Base-by-base conservation (phyloP, 495 filamentous ascomycete genomes). In the Penicillium maclennaniae region DNA sequence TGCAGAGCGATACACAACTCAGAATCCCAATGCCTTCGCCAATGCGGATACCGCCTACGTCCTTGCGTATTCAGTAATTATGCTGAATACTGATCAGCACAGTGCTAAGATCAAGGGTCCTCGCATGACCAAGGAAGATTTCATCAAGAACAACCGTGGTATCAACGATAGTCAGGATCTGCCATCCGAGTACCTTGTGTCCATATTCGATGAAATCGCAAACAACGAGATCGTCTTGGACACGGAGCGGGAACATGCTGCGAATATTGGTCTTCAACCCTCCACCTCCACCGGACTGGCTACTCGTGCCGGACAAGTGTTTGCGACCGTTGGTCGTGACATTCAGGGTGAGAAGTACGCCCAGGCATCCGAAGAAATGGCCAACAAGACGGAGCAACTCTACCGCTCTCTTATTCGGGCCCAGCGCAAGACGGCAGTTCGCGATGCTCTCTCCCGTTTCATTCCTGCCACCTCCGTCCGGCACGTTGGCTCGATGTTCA, bases 21-120 rank as follows among this genome's bases (percentile, higher is more conserved):
- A 91, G 26, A 99, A 99, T 58, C 93, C 93, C 1, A 95, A 96
- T 63, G 92, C 93, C 5, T 99, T 96, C 65, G 93, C 93, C 16
- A 99, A 97, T 66, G 93, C 93, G 4, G 93, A 99, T 62, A 99
- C 93, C 0, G 92, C 93, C 7, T 99, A 99, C 61, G 88, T 97
- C 23, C 78, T 99, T 9, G 83, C 92, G 0, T 99, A 99, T 67
- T 96, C 91, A 0, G 95, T 97, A 43, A 96, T 99, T 54, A 73
- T 99, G 83, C 77, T 99, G 19, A 99, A 99, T 65, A 97, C 92
- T 0, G 93, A 99, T 73, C 82, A 89, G 56, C 95, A 99, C 70
- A 97, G 92, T 64, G 73, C 67, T 45, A 96, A 96, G 64, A 75
- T 97, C 43, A 92, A 88, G 47, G 82, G 79, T 1, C 67, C 58